Evolutionary conservation across 768 basidiomycete species (phyloP).

Genomic region (Suillus americanus): DNA sequence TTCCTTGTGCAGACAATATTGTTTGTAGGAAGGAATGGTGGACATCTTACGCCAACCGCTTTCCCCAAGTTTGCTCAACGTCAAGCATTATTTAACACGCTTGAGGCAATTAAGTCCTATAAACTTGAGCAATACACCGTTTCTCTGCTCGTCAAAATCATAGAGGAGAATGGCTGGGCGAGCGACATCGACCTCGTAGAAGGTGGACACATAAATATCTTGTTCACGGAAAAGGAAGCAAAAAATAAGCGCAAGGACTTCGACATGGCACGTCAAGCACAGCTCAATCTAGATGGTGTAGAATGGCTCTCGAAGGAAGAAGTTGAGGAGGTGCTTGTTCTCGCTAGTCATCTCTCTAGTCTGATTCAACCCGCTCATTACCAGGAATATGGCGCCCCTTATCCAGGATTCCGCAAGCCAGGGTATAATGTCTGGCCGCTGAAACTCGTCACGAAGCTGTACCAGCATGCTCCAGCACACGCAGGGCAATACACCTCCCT

Average conservation of each 20-base stretch:
- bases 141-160: constrained; percentile 45
- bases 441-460: too few relatives aligned
- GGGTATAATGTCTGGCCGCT: constrained; percentile 34
- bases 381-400: constrained; percentile 22
- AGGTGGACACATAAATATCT: constrained; percentile 45
- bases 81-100: constrained; percentile 41
- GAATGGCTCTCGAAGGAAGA: constrained; percentile 48
- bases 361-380: neutral
- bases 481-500: too few relatives aligned
- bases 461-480: too few relatives aligned
- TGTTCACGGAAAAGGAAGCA: constrained; percentile 44
- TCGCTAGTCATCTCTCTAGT: too few relatives aligned
- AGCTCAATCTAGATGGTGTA: constrained; percentile 44
- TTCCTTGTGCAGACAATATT: neutral
- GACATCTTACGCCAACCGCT: constrained; percentile 59
- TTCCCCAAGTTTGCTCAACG: constrained; percentile 47
- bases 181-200: constrained; percentile 61
- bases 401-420: constrained; percentile 36
- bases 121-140: constrained; percentile 55
- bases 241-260: constrained; percentile 41
- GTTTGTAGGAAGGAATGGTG: constrained; percentile 71
- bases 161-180: constrained; percentile 40
- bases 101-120: constrained; percentile 55
- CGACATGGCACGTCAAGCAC: constrained; percentile 39
- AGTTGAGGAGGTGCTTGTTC: constrained; percentile 41